A percentile compares a stretch with the other conserved stretches of the same genome.
Evolutionary conservation across 2,329 filamentous ascomycete genomes (phyloP).

Genomic region (Dryadomyces quercivorus): DNA sequence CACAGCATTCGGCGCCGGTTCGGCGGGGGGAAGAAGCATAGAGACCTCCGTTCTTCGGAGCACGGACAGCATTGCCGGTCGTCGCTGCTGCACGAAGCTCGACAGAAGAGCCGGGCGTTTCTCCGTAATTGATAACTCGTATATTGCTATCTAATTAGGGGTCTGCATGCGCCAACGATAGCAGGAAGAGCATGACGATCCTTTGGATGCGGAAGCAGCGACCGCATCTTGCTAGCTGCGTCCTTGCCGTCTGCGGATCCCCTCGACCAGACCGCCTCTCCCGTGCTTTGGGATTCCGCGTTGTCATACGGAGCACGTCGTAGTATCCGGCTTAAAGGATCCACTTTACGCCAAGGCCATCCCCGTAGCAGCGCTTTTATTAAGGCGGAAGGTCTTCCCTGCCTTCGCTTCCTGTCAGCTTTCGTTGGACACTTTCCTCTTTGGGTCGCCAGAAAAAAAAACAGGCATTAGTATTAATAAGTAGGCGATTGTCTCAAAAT

Average conservation of each 20-base stretch:
- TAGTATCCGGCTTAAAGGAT: background rate
- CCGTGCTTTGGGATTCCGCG: background rate
- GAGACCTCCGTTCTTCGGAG: background rate
- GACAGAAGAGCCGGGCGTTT: too few species aligned
- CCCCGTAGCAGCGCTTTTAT: background rate
- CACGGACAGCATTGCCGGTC: background rate
- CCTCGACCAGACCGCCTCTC: background rate
- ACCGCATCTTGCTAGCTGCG: too few species aligned
- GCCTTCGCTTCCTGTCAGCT: background rate
- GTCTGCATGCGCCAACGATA: too few species aligned
- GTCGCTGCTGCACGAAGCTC: background rate
- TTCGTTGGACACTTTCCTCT: background rate
- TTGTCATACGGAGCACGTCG: background rate
- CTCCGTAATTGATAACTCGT: too few species aligned
- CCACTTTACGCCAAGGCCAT: background rate
- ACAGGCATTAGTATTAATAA: background rate
- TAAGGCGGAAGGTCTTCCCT: background rate
- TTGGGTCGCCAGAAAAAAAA: background rate
- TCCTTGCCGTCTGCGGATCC: too few species aligned
- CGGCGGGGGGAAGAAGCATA: background rate
- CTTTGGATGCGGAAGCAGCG: too few species aligned
- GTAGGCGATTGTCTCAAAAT: background rate
- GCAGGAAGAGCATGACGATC: too few species aligned
- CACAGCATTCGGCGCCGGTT: too few species aligned
- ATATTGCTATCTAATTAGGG: too few species aligned